These are phyloP conservation scores for Ogataea allantospora DNA, from an alignment of 805 yeast genomes.

Conservation along the genomic window DNA sequence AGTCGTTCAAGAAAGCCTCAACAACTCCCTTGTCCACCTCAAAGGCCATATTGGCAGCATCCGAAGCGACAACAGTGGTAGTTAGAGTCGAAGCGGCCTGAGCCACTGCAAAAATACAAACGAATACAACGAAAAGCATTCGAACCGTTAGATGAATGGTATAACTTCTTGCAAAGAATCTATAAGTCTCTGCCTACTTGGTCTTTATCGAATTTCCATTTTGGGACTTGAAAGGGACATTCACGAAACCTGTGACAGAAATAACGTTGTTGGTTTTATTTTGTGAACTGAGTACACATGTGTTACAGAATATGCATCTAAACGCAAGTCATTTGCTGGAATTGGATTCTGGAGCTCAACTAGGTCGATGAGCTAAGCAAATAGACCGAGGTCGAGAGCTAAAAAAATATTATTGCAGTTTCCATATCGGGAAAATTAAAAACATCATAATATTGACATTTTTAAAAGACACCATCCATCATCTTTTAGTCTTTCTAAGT, in stretches of 20 bases:
- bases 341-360: background rate
- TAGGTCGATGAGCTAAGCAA: conserved; percentile 4
- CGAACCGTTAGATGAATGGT: no score
- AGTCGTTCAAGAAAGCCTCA: conserved; percentile 33
- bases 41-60: conserved; percentile 34
- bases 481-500: conserved; percentile 1
- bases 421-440: conserved; percentile 13
- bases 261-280: background rate
- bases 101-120: background rate
- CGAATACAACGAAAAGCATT: background rate
- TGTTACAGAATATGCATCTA: background rate
- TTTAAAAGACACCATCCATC: background rate
- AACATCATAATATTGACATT: conserved; percentile 9
- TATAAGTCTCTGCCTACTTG: background rate
- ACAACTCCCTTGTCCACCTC: conserved; percentile 32
- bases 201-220: conserved; percentile 8
- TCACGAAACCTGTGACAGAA: conserved; percentile 10
- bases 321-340: conserved; percentile 1
- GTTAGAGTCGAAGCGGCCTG: conserved; percentile 14
- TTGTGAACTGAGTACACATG: background rate
- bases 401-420: conserved; percentile 2
- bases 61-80: conserved; percentile 24
- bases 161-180: no score
- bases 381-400: conserved; percentile 1
- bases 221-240: conserved; percentile 22